A percentile compares a stretch with the other conserved stretches of the same genome.
Conservation (phyloP, 371 early-diverging fungal genomes). For the Mycotypha africana region DNA sequence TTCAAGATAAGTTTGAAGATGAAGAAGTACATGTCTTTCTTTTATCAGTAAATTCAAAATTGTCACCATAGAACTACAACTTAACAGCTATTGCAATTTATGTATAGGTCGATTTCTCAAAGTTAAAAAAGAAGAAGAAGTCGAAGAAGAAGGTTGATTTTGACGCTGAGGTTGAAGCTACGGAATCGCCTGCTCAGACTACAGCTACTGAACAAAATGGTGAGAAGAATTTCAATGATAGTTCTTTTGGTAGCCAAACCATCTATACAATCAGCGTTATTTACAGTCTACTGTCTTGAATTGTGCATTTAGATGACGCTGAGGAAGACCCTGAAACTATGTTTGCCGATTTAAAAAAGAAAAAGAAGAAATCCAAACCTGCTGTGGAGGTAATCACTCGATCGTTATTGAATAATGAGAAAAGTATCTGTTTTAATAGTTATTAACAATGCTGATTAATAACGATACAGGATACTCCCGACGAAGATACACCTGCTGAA, state of each 20-base stretch:
- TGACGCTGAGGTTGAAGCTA: slow-evolving; percentile 28
- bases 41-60: not conserved
- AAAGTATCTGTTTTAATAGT: too few relatives aligned
- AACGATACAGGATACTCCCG: slow-evolving; percentile 40
- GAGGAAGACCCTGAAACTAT: slow-evolving; percentile 68
- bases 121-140: slow-evolving; percentile 53
- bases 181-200: slow-evolving; percentile 17
- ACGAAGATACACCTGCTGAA: slow-evolving; percentile 40
- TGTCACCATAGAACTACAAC: not conserved
- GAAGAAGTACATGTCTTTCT: slow-evolving; percentile 36
- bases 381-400: slow-evolving; percentile 37
- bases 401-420: too few relatives aligned
- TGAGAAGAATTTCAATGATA: slow-evolving; percentile 5
- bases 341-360: slow-evolving; percentile 86
- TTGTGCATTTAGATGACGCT: slow-evolving; percentile 18
- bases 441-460: too few relatives aligned
- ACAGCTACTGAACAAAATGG: slow-evolving; percentile 15
- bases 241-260: too few relatives aligned
- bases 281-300: not conserved
- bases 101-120: slow-evolving; percentile 44
- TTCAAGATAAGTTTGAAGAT: slow-evolving; percentile 38
- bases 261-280: too few relatives aligned
- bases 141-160: slow-evolving; percentile 52
- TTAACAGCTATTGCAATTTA: not conserved
- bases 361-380: slow-evolving; percentile 82